Evolutionary conservation across 305 asterid species (phyloP).

Genomic region (Fraxinus sp.): DNA sequence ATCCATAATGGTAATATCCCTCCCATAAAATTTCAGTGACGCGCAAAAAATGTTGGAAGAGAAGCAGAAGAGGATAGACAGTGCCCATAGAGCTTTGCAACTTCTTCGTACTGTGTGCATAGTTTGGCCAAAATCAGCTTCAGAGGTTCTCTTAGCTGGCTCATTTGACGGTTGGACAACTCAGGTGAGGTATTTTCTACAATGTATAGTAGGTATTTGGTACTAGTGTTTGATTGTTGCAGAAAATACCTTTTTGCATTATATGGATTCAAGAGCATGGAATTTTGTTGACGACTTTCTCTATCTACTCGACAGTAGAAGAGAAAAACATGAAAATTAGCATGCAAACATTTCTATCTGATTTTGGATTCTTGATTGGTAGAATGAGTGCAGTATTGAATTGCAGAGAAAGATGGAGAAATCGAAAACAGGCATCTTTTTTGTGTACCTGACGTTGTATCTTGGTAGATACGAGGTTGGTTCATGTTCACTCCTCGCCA

Average conservation of each 20-base stretch:
- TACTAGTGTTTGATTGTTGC: constrained; percentile 7
- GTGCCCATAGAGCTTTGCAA: constrained; percentile 57
- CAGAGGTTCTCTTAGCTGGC: constrained; percentile 74
- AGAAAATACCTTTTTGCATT: background rate
- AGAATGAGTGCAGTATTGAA: constrained; percentile 21
- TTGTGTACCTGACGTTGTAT: constrained; percentile 60
- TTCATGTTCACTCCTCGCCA: background rate
- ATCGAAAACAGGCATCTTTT: constrained; percentile 59
- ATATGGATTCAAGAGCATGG: background rate
- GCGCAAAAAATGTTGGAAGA: constrained; percentile 48
- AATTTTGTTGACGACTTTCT: background rate
- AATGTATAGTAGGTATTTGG: constrained; percentile 10
- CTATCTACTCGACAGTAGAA: background rate
- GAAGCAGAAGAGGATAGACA: constrained; percentile 58
- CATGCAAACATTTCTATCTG: background rate
- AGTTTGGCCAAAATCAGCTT: constrained; percentile 72
- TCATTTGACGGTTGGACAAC: constrained; percentile 97
- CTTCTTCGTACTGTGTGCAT: constrained; percentile 60
- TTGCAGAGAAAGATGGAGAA: constrained; percentile 88
- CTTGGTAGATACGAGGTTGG: constrained; percentile 90
- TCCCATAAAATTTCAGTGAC: constrained; percentile 47
- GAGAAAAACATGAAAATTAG: background rate
- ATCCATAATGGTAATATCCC: constrained; percentile 2
- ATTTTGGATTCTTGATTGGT: constrained; percentile 1
- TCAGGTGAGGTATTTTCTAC: constrained; percentile 52